Evolutionary conservation across 2,329 filamentous ascomycete genomes (phyloP).

Genomic region (Aspergillus luchuensis): DNA sequence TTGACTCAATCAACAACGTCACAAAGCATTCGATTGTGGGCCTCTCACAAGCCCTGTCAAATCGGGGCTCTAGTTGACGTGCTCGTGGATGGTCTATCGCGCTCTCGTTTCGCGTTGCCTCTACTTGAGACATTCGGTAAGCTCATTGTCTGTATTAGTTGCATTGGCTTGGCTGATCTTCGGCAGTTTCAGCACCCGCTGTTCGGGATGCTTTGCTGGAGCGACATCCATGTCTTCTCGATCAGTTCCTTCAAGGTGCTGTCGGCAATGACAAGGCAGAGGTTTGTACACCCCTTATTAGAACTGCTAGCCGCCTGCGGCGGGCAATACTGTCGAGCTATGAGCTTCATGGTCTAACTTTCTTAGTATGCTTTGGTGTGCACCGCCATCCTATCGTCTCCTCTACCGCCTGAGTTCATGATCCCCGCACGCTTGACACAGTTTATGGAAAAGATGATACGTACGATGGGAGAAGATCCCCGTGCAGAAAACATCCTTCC

Average conservation of each 20-base stretch:
- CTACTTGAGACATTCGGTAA: constrained; percentile 54
- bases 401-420: constrained; percentile 32
- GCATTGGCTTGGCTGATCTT: constrained; percentile 14
- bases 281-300: constrained; percentile 25
- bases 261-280: constrained; percentile 30
- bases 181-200: constrained; percentile 28
- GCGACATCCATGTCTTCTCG: constrained; percentile 37
- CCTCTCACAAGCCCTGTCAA: constrained; percentile 53
- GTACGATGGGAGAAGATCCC: constrained; percentile 31
- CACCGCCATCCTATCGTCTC: constrained; percentile 37
- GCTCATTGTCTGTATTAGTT: not conserved
- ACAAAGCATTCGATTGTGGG: constrained; percentile 48
- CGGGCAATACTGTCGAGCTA: too few relatives aligned
- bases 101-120: constrained; percentile 54
- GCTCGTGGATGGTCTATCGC: constrained; percentile 53
- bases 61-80: constrained; percentile 48
- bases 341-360: not conserved
- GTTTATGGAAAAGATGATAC: constrained; percentile 37
- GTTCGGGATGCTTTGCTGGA: constrained; percentile 39
- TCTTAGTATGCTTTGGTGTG: constrained; percentile 36
- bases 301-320: not conserved
- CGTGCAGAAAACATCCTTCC: constrained; percentile 37
- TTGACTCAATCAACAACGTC: constrained; percentile 33
- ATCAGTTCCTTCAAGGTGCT: constrained; percentile 37
- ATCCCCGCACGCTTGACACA: constrained; percentile 36